Conservation (phyloP, 2,329 filamentous ascomycete species). For the Aspergillus texensis region DNA sequence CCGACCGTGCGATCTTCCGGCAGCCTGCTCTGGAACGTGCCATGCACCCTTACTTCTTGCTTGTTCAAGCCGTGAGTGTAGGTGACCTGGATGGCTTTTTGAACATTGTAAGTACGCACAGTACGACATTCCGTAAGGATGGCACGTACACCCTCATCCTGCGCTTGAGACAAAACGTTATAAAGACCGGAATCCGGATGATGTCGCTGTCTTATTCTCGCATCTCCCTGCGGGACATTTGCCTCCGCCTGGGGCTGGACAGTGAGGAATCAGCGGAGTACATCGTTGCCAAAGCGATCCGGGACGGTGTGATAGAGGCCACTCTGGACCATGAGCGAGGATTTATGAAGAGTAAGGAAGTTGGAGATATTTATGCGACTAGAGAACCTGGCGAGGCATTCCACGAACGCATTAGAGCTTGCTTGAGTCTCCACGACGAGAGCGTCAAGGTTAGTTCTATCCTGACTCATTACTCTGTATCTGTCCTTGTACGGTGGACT, state of each 20-base stretch:
- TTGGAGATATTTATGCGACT: conserved; percentile 94
- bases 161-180: conserved; percentile 94
- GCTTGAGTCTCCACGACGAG: conserved; percentile 90
- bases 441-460: conserved; percentile 79
- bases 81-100: conserved; percentile 94
- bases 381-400: conserved; percentile 95
- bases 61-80: conserved; percentile 94
- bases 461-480: background rate
- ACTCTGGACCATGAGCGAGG: conserved; percentile 90
- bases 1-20: conserved; percentile 91
- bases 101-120: conserved; percentile 78
- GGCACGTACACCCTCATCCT: conserved; percentile 95
- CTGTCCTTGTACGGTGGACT: background rate
- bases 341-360: conserved; percentile 98
- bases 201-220: conserved; percentile 98
- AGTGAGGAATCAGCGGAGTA: conserved; percentile 98
- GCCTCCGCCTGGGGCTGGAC: conserved; percentile 87
- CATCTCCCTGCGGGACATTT: conserved; percentile 96
- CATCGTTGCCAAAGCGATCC: conserved; percentile 97
- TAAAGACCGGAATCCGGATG: conserved; percentile 99
- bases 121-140: conserved; percentile 85
- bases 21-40: conserved; percentile 83
- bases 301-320: conserved; percentile 95
- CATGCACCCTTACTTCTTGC: conserved; percentile 87
- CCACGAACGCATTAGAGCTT: conserved; percentile 93